Base-by-base conservation (phyloP, 192 early-diverging fungal species). In the Thamnidium elegans region DNA sequence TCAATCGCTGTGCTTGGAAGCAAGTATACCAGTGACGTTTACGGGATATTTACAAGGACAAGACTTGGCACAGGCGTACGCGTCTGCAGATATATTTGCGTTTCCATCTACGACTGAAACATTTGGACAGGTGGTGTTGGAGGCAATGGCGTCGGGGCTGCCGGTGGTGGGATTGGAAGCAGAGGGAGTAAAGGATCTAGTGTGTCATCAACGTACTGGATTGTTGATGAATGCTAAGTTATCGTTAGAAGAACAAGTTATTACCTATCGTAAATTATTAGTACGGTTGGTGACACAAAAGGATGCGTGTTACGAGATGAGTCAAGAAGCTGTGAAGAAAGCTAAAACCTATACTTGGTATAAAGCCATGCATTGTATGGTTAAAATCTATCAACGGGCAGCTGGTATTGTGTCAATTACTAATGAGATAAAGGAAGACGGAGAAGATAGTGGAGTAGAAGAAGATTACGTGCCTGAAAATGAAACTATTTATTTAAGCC, bases 81-180 rank as follows among this genome's bases (percentile, higher is more conserved):
- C 72, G 0, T 74, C 72, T 10, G 61, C 72, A 30, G 72, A 74
- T 62, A 54, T 74, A 17, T 74, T 74, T 65, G 55, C 67, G 2
- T 74, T 74, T 26, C 72, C 72, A 14, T 74, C 72, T 6, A 26
- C 36, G 10, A 68, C 72, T 4, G 72, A 74, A 55, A 74, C 72
- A 6, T 74, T 69, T 60, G 72, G 72, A 39, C 72, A 74, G 31
- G 67, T 74, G 17, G 72, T 74, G 1, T 17, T 74, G 13, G 67
- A 74, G 23, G 44, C 62, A 13, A 68, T 74, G 66, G 66, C 65
- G 7, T 67, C 69, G n/a, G 72, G 72, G 11, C 42, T 74, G 19
- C 67, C 72, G 3, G 66, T 74, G n/a, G 58, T 64, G 7, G 72
- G 72, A 1, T 21, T 74, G 3, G 20, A 65, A 13, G 72, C 72